Evolutionary conservation across 495 filamentous ascomycete species (phyloP).

Genomic region (Lepraria neglecta): DNA sequence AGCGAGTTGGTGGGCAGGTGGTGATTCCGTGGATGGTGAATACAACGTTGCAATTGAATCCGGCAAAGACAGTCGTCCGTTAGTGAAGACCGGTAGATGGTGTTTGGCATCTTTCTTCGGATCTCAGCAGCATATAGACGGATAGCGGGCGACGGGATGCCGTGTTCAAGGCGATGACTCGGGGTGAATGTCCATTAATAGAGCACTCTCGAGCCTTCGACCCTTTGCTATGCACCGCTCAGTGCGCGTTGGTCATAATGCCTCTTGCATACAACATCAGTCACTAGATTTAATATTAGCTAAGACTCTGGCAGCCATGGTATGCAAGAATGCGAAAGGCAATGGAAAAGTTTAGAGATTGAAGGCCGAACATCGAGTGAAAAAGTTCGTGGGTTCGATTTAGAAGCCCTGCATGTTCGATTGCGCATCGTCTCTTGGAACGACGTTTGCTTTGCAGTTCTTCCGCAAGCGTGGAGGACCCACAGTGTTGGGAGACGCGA

Average conservation of each 20-base stretch:
- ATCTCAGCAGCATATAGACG: neutral
- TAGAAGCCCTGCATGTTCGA: neutral
- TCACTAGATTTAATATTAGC: too few species aligned
- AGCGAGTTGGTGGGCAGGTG: neutral
- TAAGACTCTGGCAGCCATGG: neutral
- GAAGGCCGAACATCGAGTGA: neutral
- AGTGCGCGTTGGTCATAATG: too few species aligned
- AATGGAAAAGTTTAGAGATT: neutral
- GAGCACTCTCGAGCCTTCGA: too few species aligned
- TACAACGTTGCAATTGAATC: conserved; percentile 1
- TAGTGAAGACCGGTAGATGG: neutral
- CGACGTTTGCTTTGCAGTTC: neutral
- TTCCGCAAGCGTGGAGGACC: neutral
- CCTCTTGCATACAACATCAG: too few species aligned
- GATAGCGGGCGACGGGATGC: neutral
- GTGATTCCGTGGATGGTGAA: conserved; percentile 1
- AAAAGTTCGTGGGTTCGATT: neutral
- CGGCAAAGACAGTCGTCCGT: neutral
- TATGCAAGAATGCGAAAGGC: neutral
- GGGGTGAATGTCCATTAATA: too few species aligned
- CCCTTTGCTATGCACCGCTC: too few species aligned
- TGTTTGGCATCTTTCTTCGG: neutral
- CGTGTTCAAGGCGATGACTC: neutral
- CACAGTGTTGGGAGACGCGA: neutral
- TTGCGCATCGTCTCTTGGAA: neutral